These are phyloP conservation scores for Aspergillus versicolor DNA, from an alignment of 2,329 filamentous ascomycete genomes.

Conservation along the genomic window DNA sequence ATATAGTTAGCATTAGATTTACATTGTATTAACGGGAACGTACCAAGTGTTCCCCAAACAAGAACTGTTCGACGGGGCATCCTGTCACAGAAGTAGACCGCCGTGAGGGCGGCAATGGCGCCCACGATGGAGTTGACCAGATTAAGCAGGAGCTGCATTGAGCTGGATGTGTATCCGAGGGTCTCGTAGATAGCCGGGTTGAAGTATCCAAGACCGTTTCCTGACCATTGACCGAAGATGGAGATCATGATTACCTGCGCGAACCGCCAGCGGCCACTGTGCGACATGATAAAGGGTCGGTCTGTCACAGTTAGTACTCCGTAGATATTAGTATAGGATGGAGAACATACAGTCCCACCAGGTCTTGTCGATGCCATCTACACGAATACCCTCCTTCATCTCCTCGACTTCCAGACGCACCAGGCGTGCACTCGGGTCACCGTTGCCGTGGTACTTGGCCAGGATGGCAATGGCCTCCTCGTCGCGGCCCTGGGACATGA, in stretches of 20 bases:
- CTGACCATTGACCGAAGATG: conserved; percentile 53
- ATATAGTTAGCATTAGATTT: no score
- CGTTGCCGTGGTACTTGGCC: conserved; percentile 28
- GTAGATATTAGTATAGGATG: background rate
- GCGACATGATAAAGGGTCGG: conserved; percentile 45
- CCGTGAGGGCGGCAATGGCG: conserved; percentile 28
- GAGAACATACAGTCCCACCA: conserved; percentile 46
- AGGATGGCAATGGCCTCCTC: conserved; percentile 24
- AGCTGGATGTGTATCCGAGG: conserved; percentile 15
- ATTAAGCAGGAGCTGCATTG: conserved; percentile 48
- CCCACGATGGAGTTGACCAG: conserved; percentile 4
- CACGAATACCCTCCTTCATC: conserved; percentile 40
- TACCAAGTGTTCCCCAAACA: conserved; percentile 43
- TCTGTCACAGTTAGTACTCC: conserved; percentile 25
- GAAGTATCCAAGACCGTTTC: conserved; percentile 54
- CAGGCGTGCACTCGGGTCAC: conserved; percentile 25
- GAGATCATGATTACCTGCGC: conserved; percentile 53
- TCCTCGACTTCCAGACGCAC: conserved; percentile 29
- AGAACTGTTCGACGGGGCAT: conserved; percentile 51
- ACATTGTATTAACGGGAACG: background rate
- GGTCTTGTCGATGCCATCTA: conserved; percentile 50
- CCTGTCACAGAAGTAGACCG: conserved; percentile 45
- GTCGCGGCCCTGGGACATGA: conserved; percentile 24
- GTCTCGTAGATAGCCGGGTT: conserved; percentile 49
- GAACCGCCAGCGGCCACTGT: conserved; percentile 51